Evolutionary conservation across 2,329 filamentous ascomycete species (phyloP), one percentile per base, ranked within the genome.

Genomic region (Sordariomycetes sp.): DNA sequence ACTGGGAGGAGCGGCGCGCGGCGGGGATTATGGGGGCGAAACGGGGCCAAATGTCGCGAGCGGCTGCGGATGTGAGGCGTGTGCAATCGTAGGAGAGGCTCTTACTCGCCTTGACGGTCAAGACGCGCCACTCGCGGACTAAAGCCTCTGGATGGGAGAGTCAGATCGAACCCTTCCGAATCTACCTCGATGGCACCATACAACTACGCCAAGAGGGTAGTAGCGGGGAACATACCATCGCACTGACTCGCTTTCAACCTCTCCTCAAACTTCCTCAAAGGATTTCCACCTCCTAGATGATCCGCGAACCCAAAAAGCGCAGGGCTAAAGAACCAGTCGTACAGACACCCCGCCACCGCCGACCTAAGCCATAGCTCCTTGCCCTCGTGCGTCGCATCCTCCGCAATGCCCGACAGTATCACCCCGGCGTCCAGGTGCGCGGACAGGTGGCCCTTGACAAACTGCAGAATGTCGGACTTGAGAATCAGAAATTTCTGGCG

Each of bases 401-500:
- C 17, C 17, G 7, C 42, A 10, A 17, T 36, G 15, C 53, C 20
- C 32, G 10, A 24, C 20, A 48, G 15, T 4, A 4, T 48, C n/a
- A 48, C 15, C 4, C 15, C 17, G n/a, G n/a, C n/a, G 24, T 34
- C 32, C 10, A 54, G 32, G 17, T 32, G 28, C 28, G 28, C 28
- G 28, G 24, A 20, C 8, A 39, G 20, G 20, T 39, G 28, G 35
- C 34, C 13, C 22, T 54, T 54, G 7, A 34, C 52, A n/a, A 24
- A 39, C 52, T 75, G 68, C 60, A 69, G 63, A 59, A 79, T 65
- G 55, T 78, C 73, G 62, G 74, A 64, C 60, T 70, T 70, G 51
- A 78, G 62, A 4, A 77, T 76, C 34, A 76, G 74, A 10, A 73
- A 77, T 1, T 74, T 76, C 63, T 78, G 78, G 75, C 78, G 77